Conservation (phyloP, 441 rosid genomes). For the Breynia disticha region DNA sequence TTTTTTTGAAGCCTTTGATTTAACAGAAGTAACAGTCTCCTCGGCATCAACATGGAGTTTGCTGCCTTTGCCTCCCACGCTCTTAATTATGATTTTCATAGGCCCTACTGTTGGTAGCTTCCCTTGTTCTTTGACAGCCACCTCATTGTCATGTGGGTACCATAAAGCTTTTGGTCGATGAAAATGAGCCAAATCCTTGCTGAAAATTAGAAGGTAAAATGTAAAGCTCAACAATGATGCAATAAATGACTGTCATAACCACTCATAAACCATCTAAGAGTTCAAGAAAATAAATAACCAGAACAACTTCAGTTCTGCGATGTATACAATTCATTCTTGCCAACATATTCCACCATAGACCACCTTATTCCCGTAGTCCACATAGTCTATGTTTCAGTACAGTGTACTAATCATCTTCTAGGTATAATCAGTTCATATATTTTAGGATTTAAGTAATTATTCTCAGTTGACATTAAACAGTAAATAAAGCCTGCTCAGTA, state of each 20-base stretch:
- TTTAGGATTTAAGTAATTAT: no score
- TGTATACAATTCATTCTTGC: no score
- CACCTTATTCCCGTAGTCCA: no score
- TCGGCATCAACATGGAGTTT: constrained; percentile 84
- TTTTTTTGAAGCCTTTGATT: constrained; percentile 87
- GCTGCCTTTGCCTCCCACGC: constrained; percentile 97
- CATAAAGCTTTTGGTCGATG: constrained; percentile 95
- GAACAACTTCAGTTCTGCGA: no score
- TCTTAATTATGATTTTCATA: constrained; percentile 85
- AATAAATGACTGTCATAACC: constrained; percentile 6
- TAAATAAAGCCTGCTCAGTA: no score
- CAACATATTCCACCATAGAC: no score
- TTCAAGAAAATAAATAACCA: background rate
- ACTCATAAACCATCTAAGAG: background rate
- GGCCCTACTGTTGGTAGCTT: constrained; percentile 75
- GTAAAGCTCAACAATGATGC: background rate
- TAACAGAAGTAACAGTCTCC: constrained; percentile 73
- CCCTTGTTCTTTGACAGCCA: constrained; percentile 84
- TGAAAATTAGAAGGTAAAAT: constrained; percentile 27
- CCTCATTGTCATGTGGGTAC: constrained; percentile 97
- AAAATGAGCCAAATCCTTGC: constrained; percentile 91
- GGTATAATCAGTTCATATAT: no score
- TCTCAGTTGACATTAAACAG: no score
- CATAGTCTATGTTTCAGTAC: no score
- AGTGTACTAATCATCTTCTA: no score